A percentile compares a stretch with the other conserved stretches of the same genome.
Conservation (phyloP, 768 basidiomycete species). For the Butyriboletus loyo region DNA sequence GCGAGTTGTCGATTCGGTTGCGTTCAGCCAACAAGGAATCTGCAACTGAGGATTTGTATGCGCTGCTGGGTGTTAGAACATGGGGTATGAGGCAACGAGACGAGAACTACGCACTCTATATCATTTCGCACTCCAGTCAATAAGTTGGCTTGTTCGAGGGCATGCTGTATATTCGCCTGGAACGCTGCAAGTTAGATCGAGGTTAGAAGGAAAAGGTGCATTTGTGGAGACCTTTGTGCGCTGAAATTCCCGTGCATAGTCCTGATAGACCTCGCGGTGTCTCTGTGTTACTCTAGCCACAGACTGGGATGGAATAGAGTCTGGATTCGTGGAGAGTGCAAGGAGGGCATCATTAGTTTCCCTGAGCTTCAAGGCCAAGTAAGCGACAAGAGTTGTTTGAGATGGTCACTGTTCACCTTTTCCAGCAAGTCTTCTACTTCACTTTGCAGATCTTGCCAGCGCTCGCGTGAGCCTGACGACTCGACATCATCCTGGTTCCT, state of each 20-base stretch:
- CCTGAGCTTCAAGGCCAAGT: constrained; percentile 57
- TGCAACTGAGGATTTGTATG: constrained; percentile 85
- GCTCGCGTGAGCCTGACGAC: constrained; percentile 62
- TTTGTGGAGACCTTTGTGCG: constrained; percentile 69
- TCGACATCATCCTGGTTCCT: constrained; percentile 58
- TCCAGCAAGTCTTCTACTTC: constrained; percentile 84
- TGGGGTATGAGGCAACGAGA: not conserved
- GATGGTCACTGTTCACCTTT: constrained; percentile 55
- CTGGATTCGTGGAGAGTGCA: constrained; percentile 61
- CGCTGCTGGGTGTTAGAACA: constrained; percentile 43
- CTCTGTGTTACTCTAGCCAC: constrained; percentile 88
- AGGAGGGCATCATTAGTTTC: constrained; percentile 84
- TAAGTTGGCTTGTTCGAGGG: constrained; percentile 83
- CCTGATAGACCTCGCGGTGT: constrained; percentile 86
- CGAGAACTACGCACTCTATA: constrained; percentile 67
- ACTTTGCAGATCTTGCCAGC: constrained; percentile 79
- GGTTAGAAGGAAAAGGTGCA: not conserved
- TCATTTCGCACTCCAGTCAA: constrained; percentile 91
- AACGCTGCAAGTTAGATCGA: not conserved
- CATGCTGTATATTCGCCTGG: constrained; percentile 76
- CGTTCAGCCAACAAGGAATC: constrained; percentile 89
- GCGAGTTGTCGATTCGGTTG: constrained; percentile 85
- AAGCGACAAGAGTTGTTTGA: not conserved
- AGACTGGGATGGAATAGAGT: constrained; percentile 66
- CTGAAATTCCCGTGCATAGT: constrained; percentile 79